Percentiles rank a stretch among this genome's conserved stretches.
Evolutionary conservation across 2,329 filamentous ascomycete genomes (phyloP).

Genomic region (Colletotrichum paranaense): DNA sequence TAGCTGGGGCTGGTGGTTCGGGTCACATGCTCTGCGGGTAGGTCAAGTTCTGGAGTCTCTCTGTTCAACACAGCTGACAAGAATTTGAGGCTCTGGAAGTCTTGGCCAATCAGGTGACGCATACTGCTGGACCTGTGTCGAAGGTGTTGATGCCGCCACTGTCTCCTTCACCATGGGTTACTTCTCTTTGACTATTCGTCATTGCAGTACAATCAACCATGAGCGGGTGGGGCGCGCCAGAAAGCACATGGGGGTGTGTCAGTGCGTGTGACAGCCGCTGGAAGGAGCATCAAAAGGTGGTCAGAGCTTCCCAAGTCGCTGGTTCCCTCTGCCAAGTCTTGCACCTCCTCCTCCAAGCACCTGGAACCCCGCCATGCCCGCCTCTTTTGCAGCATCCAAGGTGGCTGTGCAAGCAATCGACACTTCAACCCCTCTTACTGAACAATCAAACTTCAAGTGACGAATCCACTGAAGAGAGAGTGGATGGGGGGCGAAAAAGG

Average conservation of each 20-base stretch:
- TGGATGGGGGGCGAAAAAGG: conserved; percentile 21
- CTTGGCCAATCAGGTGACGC: too few species aligned
- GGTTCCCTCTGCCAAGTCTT: background rate
- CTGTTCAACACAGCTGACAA: too few species aligned
- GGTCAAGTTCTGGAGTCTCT: too few species aligned
- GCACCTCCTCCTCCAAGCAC: background rate
- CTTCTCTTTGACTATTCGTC: conserved; percentile 5
- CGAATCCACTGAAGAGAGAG: background rate
- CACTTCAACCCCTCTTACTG: background rate
- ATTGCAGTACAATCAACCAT: conserved; percentile 8
- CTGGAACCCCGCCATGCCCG: background rate
- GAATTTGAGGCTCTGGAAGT: too few species aligned
- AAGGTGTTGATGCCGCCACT: too few species aligned
- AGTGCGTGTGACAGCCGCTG: conserved; percentile 26
- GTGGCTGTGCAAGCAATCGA: conserved; percentile 22
- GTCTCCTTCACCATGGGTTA: too few species aligned
- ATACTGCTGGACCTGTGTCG: too few species aligned
- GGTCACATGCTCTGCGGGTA: too few species aligned
- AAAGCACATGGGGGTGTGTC: conserved; percentile 24
- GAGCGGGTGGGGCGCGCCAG: conserved; percentile 15
- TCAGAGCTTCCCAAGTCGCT: background rate
- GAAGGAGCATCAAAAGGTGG: background rate
- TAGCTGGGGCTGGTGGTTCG: too few species aligned
- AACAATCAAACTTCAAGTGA: background rate
- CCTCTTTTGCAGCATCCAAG: background rate